Conservation (phyloP, 345 rosid genomes). For the Syzygium grande region DNA sequence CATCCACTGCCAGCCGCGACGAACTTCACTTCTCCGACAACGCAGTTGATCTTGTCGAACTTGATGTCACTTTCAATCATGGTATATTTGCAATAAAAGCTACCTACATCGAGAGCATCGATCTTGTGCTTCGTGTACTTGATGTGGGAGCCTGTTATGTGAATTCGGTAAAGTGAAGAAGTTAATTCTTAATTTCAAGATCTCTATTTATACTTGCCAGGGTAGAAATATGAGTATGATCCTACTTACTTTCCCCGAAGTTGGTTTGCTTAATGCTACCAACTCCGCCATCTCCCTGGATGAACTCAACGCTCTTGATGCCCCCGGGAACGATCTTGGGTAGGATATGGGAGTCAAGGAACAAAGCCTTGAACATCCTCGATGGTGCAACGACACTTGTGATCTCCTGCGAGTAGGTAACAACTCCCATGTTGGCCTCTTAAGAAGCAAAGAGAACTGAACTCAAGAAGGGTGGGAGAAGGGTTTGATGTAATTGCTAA, state of each 20-base stretch:
- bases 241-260: background rate
- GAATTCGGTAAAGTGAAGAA: too few species aligned
- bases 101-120: too few species aligned
- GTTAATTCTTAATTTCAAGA: background rate
- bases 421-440: background rate
- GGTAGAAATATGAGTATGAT: background rate
- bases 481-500: background rate
- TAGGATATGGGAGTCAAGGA: background rate
- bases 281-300: conserved; percentile 31
- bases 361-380: background rate
- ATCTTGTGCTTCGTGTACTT: too few species aligned
- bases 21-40: background rate
- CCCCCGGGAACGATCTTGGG: conserved; percentile 17
- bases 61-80: too few species aligned
- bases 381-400: background rate
- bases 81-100: too few species aligned
- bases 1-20: background rate
- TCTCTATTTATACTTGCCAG: too few species aligned
- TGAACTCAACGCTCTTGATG: conserved; percentile 8
- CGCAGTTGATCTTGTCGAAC: too few species aligned
- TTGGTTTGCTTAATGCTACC: conserved; percentile 21
- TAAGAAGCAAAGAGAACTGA: background rate
- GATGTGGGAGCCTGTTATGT: too few species aligned
- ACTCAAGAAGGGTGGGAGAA: background rate
- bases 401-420: background rate